Evolutionary conservation across 306 rosid species (phyloP).

Genomic region (Rubus idaeus): DNA sequence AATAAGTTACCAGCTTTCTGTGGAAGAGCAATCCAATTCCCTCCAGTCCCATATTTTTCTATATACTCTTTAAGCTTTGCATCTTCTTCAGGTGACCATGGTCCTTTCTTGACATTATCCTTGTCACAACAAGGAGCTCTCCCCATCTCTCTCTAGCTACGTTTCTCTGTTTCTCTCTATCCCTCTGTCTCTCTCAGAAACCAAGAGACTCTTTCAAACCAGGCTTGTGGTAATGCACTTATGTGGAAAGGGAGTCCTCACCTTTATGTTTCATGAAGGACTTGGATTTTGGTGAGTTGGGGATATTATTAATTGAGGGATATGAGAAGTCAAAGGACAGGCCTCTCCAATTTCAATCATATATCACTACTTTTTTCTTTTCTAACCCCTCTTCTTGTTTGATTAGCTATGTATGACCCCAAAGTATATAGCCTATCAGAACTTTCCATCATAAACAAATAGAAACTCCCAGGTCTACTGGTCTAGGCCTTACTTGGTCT

Average conservation of each 20-base stretch:
- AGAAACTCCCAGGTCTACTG: constrained; percentile 13
- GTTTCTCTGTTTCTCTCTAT: constrained; percentile 4
- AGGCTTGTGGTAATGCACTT: not conserved
- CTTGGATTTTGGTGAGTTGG: constrained; percentile 21
- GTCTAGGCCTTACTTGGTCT: constrained; percentile 31
- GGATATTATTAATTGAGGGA: constrained; percentile 28
- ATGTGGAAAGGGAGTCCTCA: not conserved
- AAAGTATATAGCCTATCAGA: constrained; percentile 17
- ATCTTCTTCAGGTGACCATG: constrained; percentile 99
- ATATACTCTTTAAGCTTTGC: constrained; percentile 67
- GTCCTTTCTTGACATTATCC: constrained; percentile 89
- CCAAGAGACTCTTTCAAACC: constrained; percentile 12
- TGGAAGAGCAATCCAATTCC: constrained; percentile 92
- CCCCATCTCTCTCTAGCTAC: constrained; percentile 51
- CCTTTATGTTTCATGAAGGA: constrained; percentile 13
- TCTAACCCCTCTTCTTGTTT: constrained; percentile 17
- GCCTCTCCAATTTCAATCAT: constrained; percentile 43
- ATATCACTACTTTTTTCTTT: constrained; percentile 24
- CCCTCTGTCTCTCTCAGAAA: constrained; percentile 3
- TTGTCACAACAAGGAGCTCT: constrained; percentile 98
- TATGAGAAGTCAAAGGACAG: constrained; percentile 63
- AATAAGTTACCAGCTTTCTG: constrained; percentile 62
- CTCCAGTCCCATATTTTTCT: constrained; percentile 78
- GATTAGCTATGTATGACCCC: constrained; percentile 21
- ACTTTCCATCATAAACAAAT: constrained; percentile 45